Base-by-base conservation (phyloP, 768 basidiomycete species). In the Harrya chromipes region DNA sequence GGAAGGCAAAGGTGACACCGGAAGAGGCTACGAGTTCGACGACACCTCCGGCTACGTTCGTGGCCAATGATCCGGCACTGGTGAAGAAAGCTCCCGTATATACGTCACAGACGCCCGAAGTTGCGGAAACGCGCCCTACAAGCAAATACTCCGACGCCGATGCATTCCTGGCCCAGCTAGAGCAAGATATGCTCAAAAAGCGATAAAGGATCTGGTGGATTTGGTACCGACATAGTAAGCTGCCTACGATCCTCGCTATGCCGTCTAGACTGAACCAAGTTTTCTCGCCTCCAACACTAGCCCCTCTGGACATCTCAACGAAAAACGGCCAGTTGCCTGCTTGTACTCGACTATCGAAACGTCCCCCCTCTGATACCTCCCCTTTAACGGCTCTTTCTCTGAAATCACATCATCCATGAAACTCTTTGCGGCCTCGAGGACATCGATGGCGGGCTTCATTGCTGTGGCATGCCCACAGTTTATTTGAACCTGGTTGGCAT, bases 121-220 rank as follows among this genome's bases (percentile, higher is more conserved):
- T 36, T 60, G 50, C 40, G 53, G 70, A 59, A 52, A 55, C 40
- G 63, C 70, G 49, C 35, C 37, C 43, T 55, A 60, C 49, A 33
- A 52, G 39, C 46, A 47, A 21, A 19, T 40, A 45, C 27, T 23
- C 48, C 0, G 61, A 58, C 4, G 85, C 86, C 1, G 87, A 88
- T 50, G 71, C 69, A 23, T 90, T 90, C 58, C 61, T 90, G 45
- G 81, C 85, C 12, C 74, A 78, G 49, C 70, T 90, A 12, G 84
- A 86, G 65, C 69, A 72, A 39, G 85, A 87, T 38, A 79, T 89
- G 36, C 61, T 80, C 33, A 55, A 46, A 38, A 60, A 54, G 37
- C 43, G 34, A 36, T 62, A 17, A 46, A 6, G 3, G 14, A 45
- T 41, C 6, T 14, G 4, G 4, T 14, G 24, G 8, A 36, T 21